Evolutionary conservation across 768 basidiomycete species (phyloP).

Genomic region (Megacollybia marginata): DNA sequence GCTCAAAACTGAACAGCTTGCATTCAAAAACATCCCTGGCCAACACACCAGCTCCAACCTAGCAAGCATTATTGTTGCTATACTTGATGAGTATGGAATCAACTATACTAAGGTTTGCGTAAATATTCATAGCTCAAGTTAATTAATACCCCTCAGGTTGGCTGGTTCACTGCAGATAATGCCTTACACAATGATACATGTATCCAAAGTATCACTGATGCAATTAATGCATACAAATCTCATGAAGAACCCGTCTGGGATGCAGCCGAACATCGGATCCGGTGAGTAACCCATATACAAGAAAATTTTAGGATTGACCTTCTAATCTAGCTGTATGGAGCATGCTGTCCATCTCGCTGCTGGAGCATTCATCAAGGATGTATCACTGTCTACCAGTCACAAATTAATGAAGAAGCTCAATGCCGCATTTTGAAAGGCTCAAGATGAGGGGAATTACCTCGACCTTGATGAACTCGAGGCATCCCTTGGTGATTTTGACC

Average conservation of each 20-base stretch:
- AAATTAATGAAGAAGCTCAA: conserved; percentile 2
- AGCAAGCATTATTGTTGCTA: neutral
- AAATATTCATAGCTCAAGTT: neutral
- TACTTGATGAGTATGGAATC: conserved; percentile 2
- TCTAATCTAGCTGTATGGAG: conserved; percentile 23
- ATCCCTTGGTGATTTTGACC: neutral
- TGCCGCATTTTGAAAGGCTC: neutral
- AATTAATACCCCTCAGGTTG: neutral
- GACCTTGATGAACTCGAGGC: conserved; percentile 7
- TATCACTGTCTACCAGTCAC: conserved; percentile 8
- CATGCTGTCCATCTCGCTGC: conserved; percentile 22
- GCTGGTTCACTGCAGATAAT: conserved; percentile 4
- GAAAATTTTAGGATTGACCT: neutral
- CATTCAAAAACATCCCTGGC: conserved; percentile 7
- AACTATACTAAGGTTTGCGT: neutral
- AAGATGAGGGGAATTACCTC: neutral
- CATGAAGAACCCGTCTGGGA: neutral
- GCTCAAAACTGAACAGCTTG: conserved; percentile 4
- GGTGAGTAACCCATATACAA: conserved; percentile 7
- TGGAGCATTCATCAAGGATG: conserved; percentile 17
- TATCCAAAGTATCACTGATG: neutral
- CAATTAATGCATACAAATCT: neutral
- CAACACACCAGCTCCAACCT: conserved; percentile 3
- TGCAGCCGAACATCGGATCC: conserved; percentile 6
- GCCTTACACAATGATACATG: conserved; percentile 2